These are phyloP conservation scores for Nicotiana attenuata DNA, from an alignment of 257 asterid genomes.

Conservation along the genomic window DNA sequence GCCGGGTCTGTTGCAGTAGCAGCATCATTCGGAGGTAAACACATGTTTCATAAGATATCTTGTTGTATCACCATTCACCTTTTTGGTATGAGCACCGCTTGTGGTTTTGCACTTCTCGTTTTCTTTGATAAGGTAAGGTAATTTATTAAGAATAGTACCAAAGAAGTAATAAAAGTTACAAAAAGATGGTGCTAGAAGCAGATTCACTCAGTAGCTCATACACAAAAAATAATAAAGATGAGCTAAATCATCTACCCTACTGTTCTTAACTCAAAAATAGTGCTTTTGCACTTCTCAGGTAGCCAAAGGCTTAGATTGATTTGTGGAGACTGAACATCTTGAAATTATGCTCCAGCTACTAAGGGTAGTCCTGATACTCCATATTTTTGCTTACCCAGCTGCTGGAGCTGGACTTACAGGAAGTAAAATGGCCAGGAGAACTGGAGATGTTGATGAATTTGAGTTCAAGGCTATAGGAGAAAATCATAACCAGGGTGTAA, in stretches of 20 bases:
- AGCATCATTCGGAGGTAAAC: conserved; percentile 91
- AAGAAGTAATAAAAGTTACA: neutral
- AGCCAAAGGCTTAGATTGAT: neutral
- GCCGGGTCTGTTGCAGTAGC: conserved; percentile 99
- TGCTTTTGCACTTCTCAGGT: conserved; percentile 1
- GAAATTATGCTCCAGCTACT: neutral
- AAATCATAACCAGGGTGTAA: conserved; percentile 94
- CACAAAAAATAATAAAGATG: neutral
- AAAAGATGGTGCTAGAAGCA: neutral
- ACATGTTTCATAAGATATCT: conserved; percentile 1
- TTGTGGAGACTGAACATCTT: neutral
- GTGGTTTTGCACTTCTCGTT: neutral
- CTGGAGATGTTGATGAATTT: conserved; percentile 90
- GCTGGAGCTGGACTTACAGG: conserved; percentile 99
- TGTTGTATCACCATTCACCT: no score
- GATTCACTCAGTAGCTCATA: neutral
- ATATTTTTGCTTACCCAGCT: conserved; percentile 42
- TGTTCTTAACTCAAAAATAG: neutral
- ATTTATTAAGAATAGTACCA: neutral
- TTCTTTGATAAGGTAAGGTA: neutral
- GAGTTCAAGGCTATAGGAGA: conserved; percentile 86
- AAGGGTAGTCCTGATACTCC: conserved; percentile 1
- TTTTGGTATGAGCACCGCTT: neutral
- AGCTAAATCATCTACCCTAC: neutral
- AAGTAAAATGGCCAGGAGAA: conserved; percentile 85